Evolutionary conservation across 2,329 filamentous ascomycete genomes (phyloP).

Genomic region (Monosporascus ibericus): DNA sequence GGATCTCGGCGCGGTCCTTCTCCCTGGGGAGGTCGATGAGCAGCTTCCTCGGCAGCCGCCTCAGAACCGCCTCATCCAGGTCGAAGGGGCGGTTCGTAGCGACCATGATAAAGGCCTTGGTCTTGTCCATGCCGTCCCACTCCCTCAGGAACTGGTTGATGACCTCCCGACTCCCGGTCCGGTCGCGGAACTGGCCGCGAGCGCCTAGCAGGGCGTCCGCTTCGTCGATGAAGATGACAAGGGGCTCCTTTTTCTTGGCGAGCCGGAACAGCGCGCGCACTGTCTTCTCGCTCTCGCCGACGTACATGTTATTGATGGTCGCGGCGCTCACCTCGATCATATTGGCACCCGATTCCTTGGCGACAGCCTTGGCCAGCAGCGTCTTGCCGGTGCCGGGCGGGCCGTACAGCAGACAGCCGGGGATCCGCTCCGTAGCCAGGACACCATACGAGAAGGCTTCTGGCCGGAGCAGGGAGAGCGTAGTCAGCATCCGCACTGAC

Average conservation of each 20-base stretch:
- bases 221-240: constrained; percentile 95
- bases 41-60: constrained; percentile 67
- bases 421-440: constrained; percentile 82
- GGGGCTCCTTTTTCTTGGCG: constrained; percentile 84
- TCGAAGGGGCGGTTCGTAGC: constrained; percentile 95
- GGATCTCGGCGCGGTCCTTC: constrained; percentile 59
- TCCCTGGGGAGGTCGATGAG: constrained; percentile 67
- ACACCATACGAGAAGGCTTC: constrained; percentile 97
- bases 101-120: constrained; percentile 93
- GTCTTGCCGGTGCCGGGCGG: constrained; percentile 78
- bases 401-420: constrained; percentile 81
- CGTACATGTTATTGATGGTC: constrained; percentile 92
- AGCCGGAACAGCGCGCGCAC: constrained; percentile 86
- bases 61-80: constrained; percentile 78
- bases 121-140: constrained; percentile 85
- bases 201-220: constrained; percentile 87
- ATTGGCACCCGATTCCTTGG: constrained; percentile 61
- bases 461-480: constrained; percentile 76
- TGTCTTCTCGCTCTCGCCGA: constrained; percentile 95
- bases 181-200: constrained; percentile 58
- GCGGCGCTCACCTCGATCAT: constrained; percentile 86
- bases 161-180: constrained; percentile 74
- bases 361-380: constrained; percentile 61
- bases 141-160: constrained; percentile 96
- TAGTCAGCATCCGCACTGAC: constrained; percentile 81